Conservation (phyloP, 2,329 filamentous ascomycete species). For the Penicillium sp. region DNA sequence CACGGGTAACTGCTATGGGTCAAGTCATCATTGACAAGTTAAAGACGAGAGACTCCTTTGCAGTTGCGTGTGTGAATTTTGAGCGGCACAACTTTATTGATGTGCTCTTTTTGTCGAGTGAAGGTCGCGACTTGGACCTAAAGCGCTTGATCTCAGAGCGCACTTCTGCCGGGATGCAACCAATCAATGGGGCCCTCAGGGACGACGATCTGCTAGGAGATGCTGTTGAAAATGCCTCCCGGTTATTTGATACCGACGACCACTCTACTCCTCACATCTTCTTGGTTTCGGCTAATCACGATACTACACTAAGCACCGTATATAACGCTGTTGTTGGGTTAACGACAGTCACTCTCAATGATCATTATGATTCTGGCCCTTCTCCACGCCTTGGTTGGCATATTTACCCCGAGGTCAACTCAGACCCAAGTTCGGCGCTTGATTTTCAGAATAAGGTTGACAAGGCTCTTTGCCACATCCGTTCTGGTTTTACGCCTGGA, state of each 20-base stretch:
- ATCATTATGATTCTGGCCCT: constrained; percentile 1
- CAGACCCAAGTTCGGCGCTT: not conserved
- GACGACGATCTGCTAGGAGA: constrained; percentile 4
- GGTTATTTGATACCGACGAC: not conserved
- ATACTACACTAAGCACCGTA: not conserved
- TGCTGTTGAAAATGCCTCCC: not conserved
- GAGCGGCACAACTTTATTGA: not conserved
- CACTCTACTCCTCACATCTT: constrained; percentile 7
- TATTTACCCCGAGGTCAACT: constrained; percentile 1
- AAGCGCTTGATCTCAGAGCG: constrained; percentile 1
- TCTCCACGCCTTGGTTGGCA: constrained; percentile 8
- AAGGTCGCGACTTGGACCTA: constrained; percentile 5
- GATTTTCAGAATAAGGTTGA: not conserved
- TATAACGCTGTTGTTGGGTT: constrained; percentile 2
- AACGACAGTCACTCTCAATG: constrained; percentile 5
- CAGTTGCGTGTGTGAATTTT: constrained; percentile 7
- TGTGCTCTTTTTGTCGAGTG: constrained; percentile 1
- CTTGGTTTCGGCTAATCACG: constrained; percentile 4
- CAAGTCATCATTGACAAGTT: constrained; percentile 5
- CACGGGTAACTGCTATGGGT: constrained; percentile 6
- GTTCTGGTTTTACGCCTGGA: constrained; percentile 4
- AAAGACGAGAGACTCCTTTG: constrained; percentile 1
- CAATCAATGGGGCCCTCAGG: constrained; percentile 4
- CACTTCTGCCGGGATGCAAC: constrained; percentile 1
- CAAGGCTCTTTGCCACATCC: constrained; percentile 4